Conservation (phyloP, 768 basidiomycete genomes). For the Leucocoprinus leucothites region DNA sequence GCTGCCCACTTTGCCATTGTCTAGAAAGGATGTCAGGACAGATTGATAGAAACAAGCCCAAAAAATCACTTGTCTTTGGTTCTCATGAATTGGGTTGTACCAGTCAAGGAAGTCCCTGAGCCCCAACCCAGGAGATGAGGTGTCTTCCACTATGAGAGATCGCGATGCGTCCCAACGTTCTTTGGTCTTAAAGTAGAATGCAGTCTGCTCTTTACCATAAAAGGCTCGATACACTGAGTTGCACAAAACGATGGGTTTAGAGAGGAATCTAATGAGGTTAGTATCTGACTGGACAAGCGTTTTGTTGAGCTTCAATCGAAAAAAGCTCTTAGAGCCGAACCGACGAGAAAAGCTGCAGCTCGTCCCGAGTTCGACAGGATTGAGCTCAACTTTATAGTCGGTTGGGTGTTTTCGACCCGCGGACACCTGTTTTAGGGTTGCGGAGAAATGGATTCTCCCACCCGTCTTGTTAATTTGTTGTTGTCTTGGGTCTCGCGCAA, state of each 20-base stretch:
- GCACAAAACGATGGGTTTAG: constrained; percentile 50
- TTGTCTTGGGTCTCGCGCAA: constrained; percentile 28
- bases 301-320: constrained; percentile 46
- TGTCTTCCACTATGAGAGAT: constrained; percentile 17
- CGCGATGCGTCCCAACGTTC: constrained; percentile 28
- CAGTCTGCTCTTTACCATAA: constrained; percentile 54
- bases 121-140: constrained; percentile 24
- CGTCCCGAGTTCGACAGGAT: constrained; percentile 46
- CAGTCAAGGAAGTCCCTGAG: constrained; percentile 49
- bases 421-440: constrained; percentile 24
- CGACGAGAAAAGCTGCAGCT: constrained; percentile 57
- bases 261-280: constrained; percentile 38
- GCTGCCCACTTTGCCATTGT: constrained; percentile 63
- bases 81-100: constrained; percentile 49
- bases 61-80: constrained; percentile 44
- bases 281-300: constrained; percentile 22
- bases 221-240: constrained; percentile 57
- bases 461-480: constrained; percentile 25
- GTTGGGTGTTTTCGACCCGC: background rate
- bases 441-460: constrained; percentile 56
- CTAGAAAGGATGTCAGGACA: constrained; percentile 26
- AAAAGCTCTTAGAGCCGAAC: constrained; percentile 60
- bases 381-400: constrained; percentile 39
- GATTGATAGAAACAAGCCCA: background rate
- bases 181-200: constrained; percentile 55